A percentile compares a stretch with the other conserved stretches of the same genome.
Evolutionary conservation across 2,329 filamentous ascomycete genomes (phyloP).

Genomic region (Fusarium sp.): DNA sequence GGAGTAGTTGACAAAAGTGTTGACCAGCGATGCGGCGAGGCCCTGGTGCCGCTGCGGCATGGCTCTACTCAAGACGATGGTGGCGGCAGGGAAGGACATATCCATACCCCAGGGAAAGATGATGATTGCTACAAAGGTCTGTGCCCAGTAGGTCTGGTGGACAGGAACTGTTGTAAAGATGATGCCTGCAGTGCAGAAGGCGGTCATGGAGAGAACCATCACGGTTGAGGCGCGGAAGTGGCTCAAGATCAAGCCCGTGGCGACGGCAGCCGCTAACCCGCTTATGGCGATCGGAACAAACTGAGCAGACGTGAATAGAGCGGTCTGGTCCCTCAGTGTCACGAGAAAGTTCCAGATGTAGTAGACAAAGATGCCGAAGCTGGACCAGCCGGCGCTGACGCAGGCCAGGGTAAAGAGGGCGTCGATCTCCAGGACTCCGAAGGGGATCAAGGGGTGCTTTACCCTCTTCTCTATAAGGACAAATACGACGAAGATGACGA

Average conservation of each 20-base stretch:
- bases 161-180: slow-evolving; percentile 63
- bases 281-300: slow-evolving; percentile 15
- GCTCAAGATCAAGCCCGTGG: slow-evolving; percentile 54
- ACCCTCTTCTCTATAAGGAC: too few relatives aligned
- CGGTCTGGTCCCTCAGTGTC: too few relatives aligned
- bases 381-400: too few relatives aligned
- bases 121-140: slow-evolving; percentile 66
- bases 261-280: slow-evolving; percentile 59
- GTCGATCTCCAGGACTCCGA: too few relatives aligned
- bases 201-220: slow-evolving; percentile 58
- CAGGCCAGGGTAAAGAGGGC: too few relatives aligned
- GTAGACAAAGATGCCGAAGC: too few relatives aligned
- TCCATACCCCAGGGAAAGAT: slow-evolving; percentile 71
- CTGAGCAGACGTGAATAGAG: too few relatives aligned
- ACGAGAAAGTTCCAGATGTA: too few relatives aligned
- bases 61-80: slow-evolving; percentile 68
- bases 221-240: slow-evolving; percentile 48
- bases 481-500: too few relatives aligned
- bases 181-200: slow-evolving; percentile 51
- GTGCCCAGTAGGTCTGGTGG: slow-evolving; percentile 72
- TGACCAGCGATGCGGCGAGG: slow-evolving; percentile 64
- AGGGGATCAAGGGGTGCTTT: too few relatives aligned
- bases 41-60: slow-evolving; percentile 56
- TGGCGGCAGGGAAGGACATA: slow-evolving; percentile 73
- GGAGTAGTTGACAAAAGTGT: slow-evolving; percentile 74